Conservation (phyloP, 441 rosid genomes). For the Aleurites moluccanus region DNA sequence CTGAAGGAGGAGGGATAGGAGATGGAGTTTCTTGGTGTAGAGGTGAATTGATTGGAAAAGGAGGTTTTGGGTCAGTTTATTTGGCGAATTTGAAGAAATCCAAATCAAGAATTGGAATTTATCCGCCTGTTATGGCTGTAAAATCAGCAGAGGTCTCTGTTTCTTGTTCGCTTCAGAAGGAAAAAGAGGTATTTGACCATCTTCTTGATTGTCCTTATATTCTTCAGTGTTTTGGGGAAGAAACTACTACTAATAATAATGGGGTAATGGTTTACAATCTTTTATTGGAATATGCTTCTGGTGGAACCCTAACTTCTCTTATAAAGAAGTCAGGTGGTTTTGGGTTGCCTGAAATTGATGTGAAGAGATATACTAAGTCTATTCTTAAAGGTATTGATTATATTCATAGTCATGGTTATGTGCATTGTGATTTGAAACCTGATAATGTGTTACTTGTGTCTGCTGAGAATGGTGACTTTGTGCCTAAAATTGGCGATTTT, state of each 20-base stretch:
- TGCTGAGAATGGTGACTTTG: background rate
- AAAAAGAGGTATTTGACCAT: constrained; percentile 28
- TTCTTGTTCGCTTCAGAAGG: constrained; percentile 36
- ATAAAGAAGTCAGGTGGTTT: constrained; percentile 17
- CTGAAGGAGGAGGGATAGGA: too few species aligned
- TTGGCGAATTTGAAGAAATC: constrained; percentile 21
- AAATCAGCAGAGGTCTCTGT: constrained; percentile 32
- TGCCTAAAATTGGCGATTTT: constrained; percentile 32
- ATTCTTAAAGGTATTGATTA: constrained; percentile 3
- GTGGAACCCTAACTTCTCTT: constrained; percentile 4
- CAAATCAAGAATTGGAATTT: constrained; percentile 6
- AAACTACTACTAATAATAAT: background rate
- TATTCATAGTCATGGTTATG: background rate
- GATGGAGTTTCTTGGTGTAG: constrained; percentile 24
- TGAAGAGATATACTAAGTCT: constrained; percentile 13
- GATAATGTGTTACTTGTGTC: constrained; percentile 28
- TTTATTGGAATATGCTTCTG: constrained; percentile 17
- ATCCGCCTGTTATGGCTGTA: constrained; percentile 35
- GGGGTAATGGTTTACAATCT: background rate
- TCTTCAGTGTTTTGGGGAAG: background rate
- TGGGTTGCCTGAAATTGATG: constrained; percentile 30
- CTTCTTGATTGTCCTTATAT: constrained; percentile 12
- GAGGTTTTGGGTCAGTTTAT: constrained; percentile 30
- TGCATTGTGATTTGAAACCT: constrained; percentile 28
- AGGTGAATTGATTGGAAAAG: constrained; percentile 26